A percentile compares a stretch with the other conserved stretches of the same genome.
Conservation (phyloP, 164 flowering plant species). For the Annona cherimola region DNA sequence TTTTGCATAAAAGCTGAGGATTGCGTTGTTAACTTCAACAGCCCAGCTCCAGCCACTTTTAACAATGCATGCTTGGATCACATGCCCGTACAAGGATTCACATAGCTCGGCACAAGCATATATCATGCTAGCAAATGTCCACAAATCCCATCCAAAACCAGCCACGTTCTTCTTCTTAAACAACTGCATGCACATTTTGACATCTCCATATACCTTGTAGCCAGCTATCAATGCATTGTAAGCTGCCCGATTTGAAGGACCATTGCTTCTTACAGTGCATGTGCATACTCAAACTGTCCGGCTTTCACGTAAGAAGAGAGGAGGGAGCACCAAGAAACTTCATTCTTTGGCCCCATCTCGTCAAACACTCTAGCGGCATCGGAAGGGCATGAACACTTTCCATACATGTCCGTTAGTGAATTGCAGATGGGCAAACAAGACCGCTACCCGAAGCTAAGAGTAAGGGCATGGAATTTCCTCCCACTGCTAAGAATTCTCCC, state of each 20-base stretch:
- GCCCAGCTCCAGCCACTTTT: constrained; percentile 56
- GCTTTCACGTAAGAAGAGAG: constrained; percentile 46
- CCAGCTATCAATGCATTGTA: constrained; percentile 64
- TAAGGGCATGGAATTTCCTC: constrained; percentile 42
- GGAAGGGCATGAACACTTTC: constrained; percentile 42
- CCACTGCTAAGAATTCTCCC: constrained; percentile 30
- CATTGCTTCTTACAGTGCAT: constrained; percentile 37
- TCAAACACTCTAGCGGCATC: constrained; percentile 43
- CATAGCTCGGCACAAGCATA: constrained; percentile 37
- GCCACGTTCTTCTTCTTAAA: constrained; percentile 40
- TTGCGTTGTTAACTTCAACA: constrained; percentile 53
- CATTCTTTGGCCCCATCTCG: constrained; percentile 41
- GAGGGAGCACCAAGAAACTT: constrained; percentile 70
- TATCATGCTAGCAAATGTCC: constrained; percentile 56
- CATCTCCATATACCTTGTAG: constrained; percentile 35
- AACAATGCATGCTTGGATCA: constrained; percentile 43
- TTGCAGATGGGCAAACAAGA: constrained; percentile 49
- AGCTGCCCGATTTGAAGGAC: constrained; percentile 40
- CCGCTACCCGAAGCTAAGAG: constrained; percentile 37
- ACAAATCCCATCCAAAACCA: constrained; percentile 40
- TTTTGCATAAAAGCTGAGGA: constrained; percentile 55
- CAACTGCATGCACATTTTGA: constrained; percentile 31
- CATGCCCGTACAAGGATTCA: constrained; percentile 33
- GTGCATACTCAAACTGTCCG: constrained; percentile 31
- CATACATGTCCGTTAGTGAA: constrained; percentile 71